Conservation (phyloP, 495 filamentous ascomycete species). For the Daldinia caldariorum region DNA sequence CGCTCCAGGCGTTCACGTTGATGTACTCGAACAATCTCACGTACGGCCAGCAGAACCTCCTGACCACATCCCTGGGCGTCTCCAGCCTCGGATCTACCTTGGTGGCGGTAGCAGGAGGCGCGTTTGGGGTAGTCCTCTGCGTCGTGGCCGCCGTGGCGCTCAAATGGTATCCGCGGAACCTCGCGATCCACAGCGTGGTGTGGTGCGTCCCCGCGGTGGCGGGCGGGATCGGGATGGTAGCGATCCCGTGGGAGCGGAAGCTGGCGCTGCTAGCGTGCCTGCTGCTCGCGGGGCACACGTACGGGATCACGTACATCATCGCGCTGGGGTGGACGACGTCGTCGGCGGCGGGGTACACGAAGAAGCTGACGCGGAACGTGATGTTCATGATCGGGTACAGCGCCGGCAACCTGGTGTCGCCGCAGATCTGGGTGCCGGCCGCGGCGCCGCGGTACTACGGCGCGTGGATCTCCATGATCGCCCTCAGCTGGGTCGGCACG, state of each 20-base stretch:
- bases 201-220: slow-evolving; percentile 22
- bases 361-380: slow-evolving; percentile 22
- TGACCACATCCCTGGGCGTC: slow-evolving; percentile 19
- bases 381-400: slow-evolving; percentile 23
- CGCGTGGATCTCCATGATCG: slow-evolving; percentile 21
- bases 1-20: slow-evolving; percentile 19
- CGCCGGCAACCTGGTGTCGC: slow-evolving; percentile 19
- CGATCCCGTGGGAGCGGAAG: slow-evolving; percentile 21
- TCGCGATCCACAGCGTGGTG: slow-evolving; percentile 11
- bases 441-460: slow-evolving; percentile 21
- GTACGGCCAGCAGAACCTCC: slow-evolving; percentile 21
- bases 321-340: slow-evolving; percentile 24
- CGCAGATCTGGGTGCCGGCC: slow-evolving; percentile 18
- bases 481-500: slow-evolving; percentile 13
- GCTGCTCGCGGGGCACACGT: slow-evolving; percentile 16
- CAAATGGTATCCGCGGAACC: background rate
- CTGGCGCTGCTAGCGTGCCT: background rate
- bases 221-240: slow-evolving; percentile 21
- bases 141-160: background rate
- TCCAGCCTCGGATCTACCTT: slow-evolving; percentile 22
- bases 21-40: slow-evolving; percentile 26
- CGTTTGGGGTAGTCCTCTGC: slow-evolving; percentile 6
- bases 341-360: slow-evolving; percentile 17
- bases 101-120: slow-evolving; percentile 16
- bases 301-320: slow-evolving; percentile 21